phyloP scores from a whole-genome alignment of 768 basidiomycete genomes.

The Trametes cubensis region DNA sequence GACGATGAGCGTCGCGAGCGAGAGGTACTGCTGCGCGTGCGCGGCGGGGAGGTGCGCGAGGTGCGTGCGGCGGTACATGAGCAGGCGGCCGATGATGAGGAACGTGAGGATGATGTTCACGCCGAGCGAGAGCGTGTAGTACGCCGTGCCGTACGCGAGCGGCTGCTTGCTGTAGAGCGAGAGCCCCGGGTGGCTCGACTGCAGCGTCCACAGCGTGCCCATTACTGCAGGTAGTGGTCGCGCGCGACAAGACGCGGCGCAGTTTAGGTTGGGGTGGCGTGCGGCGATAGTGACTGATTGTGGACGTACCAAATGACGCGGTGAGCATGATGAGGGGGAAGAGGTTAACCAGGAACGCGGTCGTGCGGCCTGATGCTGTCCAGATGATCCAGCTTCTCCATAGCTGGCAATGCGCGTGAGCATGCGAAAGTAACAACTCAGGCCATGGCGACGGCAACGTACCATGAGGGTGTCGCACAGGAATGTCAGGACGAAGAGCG shows the following conservation, averaged over 20 bases:
- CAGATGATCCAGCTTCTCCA: conserved; percentile 25
- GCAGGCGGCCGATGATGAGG: conserved; percentile 29
- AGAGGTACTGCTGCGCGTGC: conserved; percentile 29
- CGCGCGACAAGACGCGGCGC: neutral
- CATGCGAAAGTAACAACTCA: neutral
- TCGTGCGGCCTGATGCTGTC: conserved; percentile 16
- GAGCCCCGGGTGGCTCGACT: conserved; percentile 25
- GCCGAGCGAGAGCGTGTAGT: conserved; percentile 31
- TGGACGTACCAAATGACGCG: conserved; percentile 21
- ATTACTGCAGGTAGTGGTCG: conserved; percentile 10
- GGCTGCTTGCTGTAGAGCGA: conserved; percentile 26
- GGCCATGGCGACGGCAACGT: conserved; percentile 11
- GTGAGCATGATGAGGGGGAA: conserved; percentile 20
- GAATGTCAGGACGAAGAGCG: conserved; percentile 46
- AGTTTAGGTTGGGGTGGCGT: neutral
- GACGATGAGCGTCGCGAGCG: conserved; percentile 29
- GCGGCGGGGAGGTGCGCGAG: conserved; percentile 23
- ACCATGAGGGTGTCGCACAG: conserved; percentile 48
- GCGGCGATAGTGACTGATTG: neutral
- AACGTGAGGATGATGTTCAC: conserved; percentile 33
- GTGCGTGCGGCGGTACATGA: conserved; percentile 27
- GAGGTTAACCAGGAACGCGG: conserved; percentile 10
- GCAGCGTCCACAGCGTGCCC: conserved; percentile 25
- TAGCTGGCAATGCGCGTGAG: neutral
- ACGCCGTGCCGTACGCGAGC: conserved; percentile 27